Evolutionary conservation across 495 filamentous ascomycete genomes (phyloP).

Genomic region (Hypomontagnella submonticulosa): DNA sequence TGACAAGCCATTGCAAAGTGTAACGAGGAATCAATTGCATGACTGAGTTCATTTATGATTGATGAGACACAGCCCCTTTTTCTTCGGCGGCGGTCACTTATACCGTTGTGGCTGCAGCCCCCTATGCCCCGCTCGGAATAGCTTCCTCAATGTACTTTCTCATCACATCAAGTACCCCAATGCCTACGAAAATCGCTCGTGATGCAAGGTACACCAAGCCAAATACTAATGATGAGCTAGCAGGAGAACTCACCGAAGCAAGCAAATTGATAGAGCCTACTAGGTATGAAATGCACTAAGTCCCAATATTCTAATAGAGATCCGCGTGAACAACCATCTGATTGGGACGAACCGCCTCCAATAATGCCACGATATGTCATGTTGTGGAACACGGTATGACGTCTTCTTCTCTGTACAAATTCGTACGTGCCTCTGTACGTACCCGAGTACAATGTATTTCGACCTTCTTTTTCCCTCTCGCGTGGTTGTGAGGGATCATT

Average conservation of each 20-base stretch:
- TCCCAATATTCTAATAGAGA: conserved; percentile 3
- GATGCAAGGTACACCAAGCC: not conserved
- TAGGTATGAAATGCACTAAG: no score
- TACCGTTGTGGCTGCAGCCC: no score
- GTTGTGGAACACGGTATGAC: conserved; percentile 39
- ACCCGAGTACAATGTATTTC: conserved; percentile 4
- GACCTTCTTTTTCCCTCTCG: conserved; percentile 11
- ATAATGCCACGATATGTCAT: conserved; percentile 29
- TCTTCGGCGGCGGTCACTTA: no score
- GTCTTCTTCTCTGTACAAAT: conserved; percentile 7
- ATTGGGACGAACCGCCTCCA: conserved; percentile 26
- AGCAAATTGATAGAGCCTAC: not conserved
- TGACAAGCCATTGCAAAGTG: no score
- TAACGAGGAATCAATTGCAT: no score
- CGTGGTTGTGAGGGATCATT: conserved; percentile 32
- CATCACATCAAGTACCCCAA: no score
- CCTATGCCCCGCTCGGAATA: no score
- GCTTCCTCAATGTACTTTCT: no score
- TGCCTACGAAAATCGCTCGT: no score
- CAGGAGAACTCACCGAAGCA: no score
- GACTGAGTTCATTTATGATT: no score
- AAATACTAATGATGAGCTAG: not conserved
- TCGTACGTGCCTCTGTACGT: not conserved
- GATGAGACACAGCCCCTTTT: no score
- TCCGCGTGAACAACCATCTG: conserved; percentile 21